Conservation (phyloP, 768 basidiomycete species). For the Russula brevipes region DNA sequence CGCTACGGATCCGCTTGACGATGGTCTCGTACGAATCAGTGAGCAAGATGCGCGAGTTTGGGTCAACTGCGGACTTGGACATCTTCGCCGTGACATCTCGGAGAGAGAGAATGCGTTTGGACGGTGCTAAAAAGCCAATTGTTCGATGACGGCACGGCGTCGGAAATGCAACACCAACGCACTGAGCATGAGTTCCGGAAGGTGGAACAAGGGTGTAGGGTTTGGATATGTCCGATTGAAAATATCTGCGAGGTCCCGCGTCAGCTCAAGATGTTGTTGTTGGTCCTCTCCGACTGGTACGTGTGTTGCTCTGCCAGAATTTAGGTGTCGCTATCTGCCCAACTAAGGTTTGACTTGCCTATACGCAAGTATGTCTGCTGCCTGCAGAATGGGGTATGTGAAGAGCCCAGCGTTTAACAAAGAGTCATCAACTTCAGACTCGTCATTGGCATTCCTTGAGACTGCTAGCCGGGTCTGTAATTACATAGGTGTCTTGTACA, state of each 20-base stretch:
- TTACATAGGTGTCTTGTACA: neutral
- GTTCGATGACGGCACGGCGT: neutral
- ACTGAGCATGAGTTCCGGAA: slow-evolving; percentile 75
- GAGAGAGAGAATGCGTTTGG: slow-evolving; percentile 80
- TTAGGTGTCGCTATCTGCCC: neutral
- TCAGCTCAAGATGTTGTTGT: slow-evolving; percentile 87
- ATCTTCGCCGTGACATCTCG: slow-evolving; percentile 84
- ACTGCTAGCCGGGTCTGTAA: slow-evolving; percentile 67
- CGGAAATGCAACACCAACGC: slow-evolving; percentile 29
- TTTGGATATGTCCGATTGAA: slow-evolving; percentile 70
- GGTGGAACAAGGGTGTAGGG: slow-evolving; percentile 53
- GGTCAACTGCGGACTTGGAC: slow-evolving; percentile 87
- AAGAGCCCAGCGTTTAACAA: slow-evolving; percentile 80
- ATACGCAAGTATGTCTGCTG: slow-evolving; percentile 87
- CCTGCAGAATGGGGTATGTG: slow-evolving; percentile 90
- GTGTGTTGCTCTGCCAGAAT: slow-evolving; percentile 64
- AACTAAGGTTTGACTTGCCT: slow-evolving; percentile 43
- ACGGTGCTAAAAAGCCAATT: slow-evolving; percentile 49
- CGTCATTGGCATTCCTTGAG: slow-evolving; percentile 65
- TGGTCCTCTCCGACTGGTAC: slow-evolving; percentile 98
- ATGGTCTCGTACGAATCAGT: slow-evolving; percentile 67
- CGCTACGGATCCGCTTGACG: slow-evolving; percentile 61
- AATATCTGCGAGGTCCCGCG: slow-evolving; percentile 71
- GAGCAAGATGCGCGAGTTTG: slow-evolving; percentile 77
- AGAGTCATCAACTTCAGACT: slow-evolving; percentile 76